Base-by-base conservation (phyloP, 2,329 filamentous ascomycete species). In the Phaeosphaeriaceae sp. region DNA sequence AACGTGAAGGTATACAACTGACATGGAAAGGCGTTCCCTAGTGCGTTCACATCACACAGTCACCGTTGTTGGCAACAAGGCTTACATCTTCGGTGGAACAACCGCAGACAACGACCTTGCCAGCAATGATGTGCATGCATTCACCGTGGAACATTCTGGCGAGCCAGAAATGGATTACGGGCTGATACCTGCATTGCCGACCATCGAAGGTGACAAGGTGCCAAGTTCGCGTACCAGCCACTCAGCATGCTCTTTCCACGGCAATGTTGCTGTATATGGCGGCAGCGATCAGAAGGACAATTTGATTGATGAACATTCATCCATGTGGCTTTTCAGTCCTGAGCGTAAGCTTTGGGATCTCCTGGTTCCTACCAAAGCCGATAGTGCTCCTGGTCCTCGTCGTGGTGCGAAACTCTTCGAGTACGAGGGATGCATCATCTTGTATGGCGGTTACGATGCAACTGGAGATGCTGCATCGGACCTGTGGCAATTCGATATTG, bases 11-110 rank as follows among this genome's bases (percentile, higher is more conserved):
- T 35, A 11, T 56, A 24, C 21, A 15, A 68, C 74, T 57, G 13
- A 60, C 21, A 2, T 17, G 22, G 11, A 9, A 52, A 76, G 63
- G 55, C 74, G 64, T 53, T 75, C 68, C 30, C 50, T 78, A 47
- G 70, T 67, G 19, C 64, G 76, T 5, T 74, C 71, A n/a, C 75
- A 78, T 50, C 79, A 82, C 56, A 78, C 75, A 5, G 54, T 81
- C 22, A 80, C 75, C 1, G 69, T 80, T 1, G 66, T 82, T 30
- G 65, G 71, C 42, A 76, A 80, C 64, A 81, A 79, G 61, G 79
- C 80, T 5, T 82, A 80, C 62, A 76, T 83, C 23, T 82, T 81
- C 56, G 80, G 80, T 40, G 81, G 80, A 49, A 70, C 75, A 35
- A 78, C 74, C 23, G 61, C 70, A 1, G 66, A 70, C 7, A 72